phyloP scores from a whole-genome alignment of 805 yeast genomes.

The Saccharomyces jurei region DNA sequence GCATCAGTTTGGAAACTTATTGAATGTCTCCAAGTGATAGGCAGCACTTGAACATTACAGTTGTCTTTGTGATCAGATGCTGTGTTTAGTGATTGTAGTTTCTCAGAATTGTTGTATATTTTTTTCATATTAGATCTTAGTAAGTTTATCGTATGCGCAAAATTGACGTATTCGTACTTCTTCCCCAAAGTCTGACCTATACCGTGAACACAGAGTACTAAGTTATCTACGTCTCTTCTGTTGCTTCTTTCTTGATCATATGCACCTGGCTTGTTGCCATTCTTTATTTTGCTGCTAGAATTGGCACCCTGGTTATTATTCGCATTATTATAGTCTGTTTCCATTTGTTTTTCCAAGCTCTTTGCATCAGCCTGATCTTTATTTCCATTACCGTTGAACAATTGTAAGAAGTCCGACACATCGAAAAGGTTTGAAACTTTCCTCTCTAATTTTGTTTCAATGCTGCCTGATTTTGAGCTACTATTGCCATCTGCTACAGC shows the following conservation, averaged over 20 bases:
- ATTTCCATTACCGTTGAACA: slow-evolving; percentile 1
- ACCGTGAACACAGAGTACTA: slow-evolving; percentile 88
- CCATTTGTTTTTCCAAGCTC: slow-evolving; percentile 39
- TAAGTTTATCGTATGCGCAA: slow-evolving; percentile 73
- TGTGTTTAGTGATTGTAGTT: slow-evolving; percentile 37
- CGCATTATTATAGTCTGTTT: slow-evolving; percentile 40
- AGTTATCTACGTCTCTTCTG: slow-evolving; percentile 40
- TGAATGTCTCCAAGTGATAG: slow-evolving; percentile 85
- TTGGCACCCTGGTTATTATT: slow-evolving; percentile 33
- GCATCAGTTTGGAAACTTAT: slow-evolving; percentile 49
- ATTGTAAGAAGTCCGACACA: slow-evolving; percentile 8
- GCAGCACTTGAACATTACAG: slow-evolving; percentile 72
- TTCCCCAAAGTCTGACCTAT: slow-evolving; percentile 84
- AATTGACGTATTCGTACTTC: slow-evolving; percentile 72
- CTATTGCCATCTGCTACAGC: background rate
- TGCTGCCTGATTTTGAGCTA: background rate
- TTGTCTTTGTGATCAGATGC: slow-evolving; percentile 38
- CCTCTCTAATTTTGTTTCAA: background rate
- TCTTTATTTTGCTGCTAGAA: background rate
- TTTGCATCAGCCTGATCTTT: slow-evolving; percentile 18
- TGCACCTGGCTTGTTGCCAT: background rate
- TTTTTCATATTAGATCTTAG: slow-evolving; percentile 51
- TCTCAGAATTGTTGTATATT: slow-evolving; percentile 37
- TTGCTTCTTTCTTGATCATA: slow-evolving; percentile 22
- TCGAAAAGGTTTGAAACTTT: background rate